A percentile compares a stretch with the other conserved stretches of the same genome.
Evolutionary conservation across 2,329 filamentous ascomycete genomes (phyloP).

Genomic region (Trichothecium roseum): DNA sequence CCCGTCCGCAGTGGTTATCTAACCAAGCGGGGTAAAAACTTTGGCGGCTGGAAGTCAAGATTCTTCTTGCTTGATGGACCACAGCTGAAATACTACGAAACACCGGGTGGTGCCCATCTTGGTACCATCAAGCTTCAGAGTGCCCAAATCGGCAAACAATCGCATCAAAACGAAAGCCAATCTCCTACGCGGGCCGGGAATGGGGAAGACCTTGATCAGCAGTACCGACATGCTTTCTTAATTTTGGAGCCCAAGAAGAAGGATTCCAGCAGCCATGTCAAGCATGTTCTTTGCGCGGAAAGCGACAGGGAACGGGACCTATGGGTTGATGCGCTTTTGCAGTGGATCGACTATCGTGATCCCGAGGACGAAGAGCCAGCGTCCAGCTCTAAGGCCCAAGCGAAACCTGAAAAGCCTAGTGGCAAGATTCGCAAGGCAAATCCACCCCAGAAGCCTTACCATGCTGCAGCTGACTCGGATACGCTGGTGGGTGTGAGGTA

Average conservation of each 20-base stretch:
- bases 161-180: conserved; percentile 35
- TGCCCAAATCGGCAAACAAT: conserved; percentile 91
- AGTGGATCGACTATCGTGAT: conserved; percentile 74
- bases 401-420: conserved; percentile 18
- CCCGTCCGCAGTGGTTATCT: conserved; percentile 79
- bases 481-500: conserved; percentile 48
- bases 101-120: conserved; percentile 78
- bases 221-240: conserved; percentile 93
- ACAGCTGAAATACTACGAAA: conserved; percentile 80
- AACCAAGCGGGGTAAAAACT: conserved; percentile 96
- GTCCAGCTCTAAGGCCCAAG: conserved; percentile 20
- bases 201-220: conserved; percentile 75
- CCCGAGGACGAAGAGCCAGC: conserved; percentile 35
- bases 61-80: conserved; percentile 52
- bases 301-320: conserved; percentile 85
- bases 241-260: conserved; percentile 95
- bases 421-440: conserved; percentile 20
- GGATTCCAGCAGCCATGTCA: conserved; percentile 76
- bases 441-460: conserved; percentile 15
- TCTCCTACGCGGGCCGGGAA: conserved; percentile 45
- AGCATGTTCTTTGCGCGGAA: conserved; percentile 92
- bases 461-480: conserved; percentile 29
- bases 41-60: conserved; percentile 92
- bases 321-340: conserved; percentile 84
- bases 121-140: conserved; percentile 87